phyloP scores from a whole-genome alignment of 2,329 filamentous ascomycete genomes.

The Aspergillus novoparasiticus region DNA sequence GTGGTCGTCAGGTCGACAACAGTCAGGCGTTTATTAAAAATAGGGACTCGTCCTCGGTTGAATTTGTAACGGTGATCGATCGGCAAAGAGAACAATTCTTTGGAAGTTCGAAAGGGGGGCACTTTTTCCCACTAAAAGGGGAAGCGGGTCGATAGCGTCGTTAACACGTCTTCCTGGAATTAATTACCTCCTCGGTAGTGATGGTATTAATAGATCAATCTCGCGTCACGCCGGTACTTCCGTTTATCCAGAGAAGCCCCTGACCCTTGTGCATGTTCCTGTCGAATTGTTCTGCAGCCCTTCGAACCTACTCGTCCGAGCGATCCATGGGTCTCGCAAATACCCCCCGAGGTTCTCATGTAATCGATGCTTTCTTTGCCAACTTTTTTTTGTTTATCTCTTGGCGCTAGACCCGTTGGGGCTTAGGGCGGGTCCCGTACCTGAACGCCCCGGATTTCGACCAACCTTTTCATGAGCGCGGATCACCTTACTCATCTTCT shows the following conservation, averaged over 20 bases:
- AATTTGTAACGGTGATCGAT: conserved; percentile 23
- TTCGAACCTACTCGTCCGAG: not conserved
- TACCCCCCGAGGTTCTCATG: not conserved
- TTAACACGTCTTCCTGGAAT: conserved; percentile 11
- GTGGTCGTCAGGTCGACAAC: conserved; percentile 18
- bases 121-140: conserved; percentile 27
- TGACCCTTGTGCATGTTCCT: not conserved
- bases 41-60: conserved; percentile 18
- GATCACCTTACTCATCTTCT: not conserved
- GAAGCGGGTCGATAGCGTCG: conserved; percentile 27
- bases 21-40: conserved; percentile 14
- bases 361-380: not conserved
- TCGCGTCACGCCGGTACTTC: not conserved
- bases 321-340: not conserved
- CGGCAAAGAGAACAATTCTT: conserved; percentile 21
- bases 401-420: not conserved
- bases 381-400: not conserved
- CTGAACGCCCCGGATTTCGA: conserved; percentile 6
- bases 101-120: conserved; percentile 25
- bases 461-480: not conserved
- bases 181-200: not conserved
- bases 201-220: conserved; percentile 9
- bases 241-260: not conserved
- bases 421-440: not conserved
- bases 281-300: not conserved